Percentiles rank a stretch among this genome's conserved stretches.
Evolutionary conservation across 2,329 filamentous ascomycete genomes (phyloP).

Genomic region (Oidium heveae): DNA sequence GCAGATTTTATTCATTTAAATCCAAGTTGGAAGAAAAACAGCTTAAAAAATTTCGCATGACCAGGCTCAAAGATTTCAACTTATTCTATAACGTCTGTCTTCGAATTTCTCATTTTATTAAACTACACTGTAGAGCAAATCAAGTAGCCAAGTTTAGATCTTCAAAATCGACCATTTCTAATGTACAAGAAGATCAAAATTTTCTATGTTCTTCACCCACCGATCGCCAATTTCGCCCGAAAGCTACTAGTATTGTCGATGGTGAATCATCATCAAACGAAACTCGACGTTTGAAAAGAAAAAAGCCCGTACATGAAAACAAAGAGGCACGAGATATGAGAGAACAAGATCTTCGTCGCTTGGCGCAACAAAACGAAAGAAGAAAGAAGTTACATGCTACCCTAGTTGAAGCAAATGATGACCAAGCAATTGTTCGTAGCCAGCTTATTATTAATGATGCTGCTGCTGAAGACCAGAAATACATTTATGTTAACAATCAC

Average conservation of each 20-base stretch:
- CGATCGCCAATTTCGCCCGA: background rate
- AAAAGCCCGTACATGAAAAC: conserved; percentile 21
- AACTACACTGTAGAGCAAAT: background rate
- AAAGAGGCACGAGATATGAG: conserved; percentile 22
- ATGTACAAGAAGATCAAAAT: conserved; percentile 2
- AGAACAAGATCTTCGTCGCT: conserved; percentile 26
- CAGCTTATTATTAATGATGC: conserved; percentile 39
- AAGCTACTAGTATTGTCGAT: background rate
- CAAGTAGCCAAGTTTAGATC: background rate
- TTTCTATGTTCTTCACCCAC: conserved; percentile 1
- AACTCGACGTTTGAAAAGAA: conserved; percentile 9
- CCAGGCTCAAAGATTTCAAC: conserved; percentile 1
- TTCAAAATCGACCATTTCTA: background rate
- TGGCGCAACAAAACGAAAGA: conserved; percentile 28
- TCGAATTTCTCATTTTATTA: conserved; percentile 2
- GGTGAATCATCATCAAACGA: background rate
- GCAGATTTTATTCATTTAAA: conserved; percentile 5
- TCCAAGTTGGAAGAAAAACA: background rate
- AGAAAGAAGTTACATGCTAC: conserved; percentile 20
- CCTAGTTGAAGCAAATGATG: conserved; percentile 20
- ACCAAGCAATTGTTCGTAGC: conserved; percentile 18
- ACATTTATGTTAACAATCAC: conserved; percentile 36
- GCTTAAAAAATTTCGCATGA: background rate
- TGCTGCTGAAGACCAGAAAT: conserved; percentile 31
- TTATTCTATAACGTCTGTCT: conserved; percentile 4